Percentiles rank a stretch among this genome's conserved stretches.
phyloP scores from a whole-genome alignment of 805 yeast species.

The Saccharomycopsis fodiens region DNA sequence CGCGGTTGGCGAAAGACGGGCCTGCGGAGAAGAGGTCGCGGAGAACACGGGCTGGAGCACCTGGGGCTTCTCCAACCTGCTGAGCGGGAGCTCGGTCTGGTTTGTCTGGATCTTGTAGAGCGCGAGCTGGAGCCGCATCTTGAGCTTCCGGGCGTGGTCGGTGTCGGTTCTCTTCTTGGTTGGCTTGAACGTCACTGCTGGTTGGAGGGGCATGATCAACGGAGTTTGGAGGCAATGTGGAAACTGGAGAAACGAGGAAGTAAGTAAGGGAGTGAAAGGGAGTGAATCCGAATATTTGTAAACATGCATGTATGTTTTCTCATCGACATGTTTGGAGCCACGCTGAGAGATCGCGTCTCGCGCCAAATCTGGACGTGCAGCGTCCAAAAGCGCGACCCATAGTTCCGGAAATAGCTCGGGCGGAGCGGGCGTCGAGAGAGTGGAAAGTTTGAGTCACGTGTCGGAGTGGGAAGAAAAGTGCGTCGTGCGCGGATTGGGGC shows the following conservation, averaged over 20 bases:
- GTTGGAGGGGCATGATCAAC: neutral
- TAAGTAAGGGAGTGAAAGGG: too few species aligned
- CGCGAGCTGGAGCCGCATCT: constrained; percentile 16
- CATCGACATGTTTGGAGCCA: neutral
- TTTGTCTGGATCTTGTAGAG: constrained; percentile 14
- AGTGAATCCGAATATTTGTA: too few species aligned
- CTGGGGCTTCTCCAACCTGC: neutral
- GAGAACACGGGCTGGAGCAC: neutral
- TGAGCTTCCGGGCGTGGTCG: constrained; percentile 15
- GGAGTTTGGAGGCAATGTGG: too few species aligned
- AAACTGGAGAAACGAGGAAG: too few species aligned
- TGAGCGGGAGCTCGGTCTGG: constrained; percentile 10
- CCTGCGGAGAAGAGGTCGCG: neutral
- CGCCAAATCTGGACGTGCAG: neutral
- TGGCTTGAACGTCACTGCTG: neutral
- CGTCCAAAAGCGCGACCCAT: neutral
- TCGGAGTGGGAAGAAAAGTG: too few species aligned
- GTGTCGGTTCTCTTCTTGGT: neutral
- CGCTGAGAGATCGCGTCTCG: neutral
- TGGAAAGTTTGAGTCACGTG: too few species aligned
- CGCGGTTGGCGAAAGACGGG: neutral
- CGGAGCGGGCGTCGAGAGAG: too few species aligned
- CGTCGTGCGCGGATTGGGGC: too few species aligned
- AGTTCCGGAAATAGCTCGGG: neutral
- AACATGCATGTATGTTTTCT: neutral